A percentile compares a stretch with the other conserved stretches of the same genome.
phyloP scores from a whole-genome alignment of 306 rosid genomes.

The Benincasa hispida region DNA sequence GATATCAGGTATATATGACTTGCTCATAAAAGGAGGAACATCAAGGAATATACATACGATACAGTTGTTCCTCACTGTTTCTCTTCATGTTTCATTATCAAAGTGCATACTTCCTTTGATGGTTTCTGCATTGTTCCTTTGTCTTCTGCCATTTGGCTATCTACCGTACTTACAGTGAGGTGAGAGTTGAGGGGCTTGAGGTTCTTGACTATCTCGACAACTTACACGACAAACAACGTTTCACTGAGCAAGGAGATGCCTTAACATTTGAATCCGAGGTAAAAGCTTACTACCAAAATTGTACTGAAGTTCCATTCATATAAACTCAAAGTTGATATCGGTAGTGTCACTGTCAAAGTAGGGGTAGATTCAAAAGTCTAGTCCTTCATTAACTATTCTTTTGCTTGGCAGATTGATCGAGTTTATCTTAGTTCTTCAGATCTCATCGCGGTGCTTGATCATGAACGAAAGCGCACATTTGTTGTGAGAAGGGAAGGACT shows the following conservation, averaged over 20 bases:
- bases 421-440: slow-evolving; percentile 48
- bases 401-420: slow-evolving; percentile 59
- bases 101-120: not conserved
- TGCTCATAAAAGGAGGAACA: not conserved
- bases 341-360: not conserved
- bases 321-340: not conserved
- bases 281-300: not conserved
- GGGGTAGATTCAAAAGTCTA: not conserved
- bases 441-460: slow-evolving; percentile 66
- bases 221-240: slow-evolving; percentile 46
- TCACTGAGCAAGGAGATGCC: slow-evolving; percentile 89
- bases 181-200: slow-evolving; percentile 89
- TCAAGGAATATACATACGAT: not conserved
- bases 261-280: slow-evolving; percentile 95
- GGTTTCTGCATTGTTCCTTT: not conserved
- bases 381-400: not conserved
- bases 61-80: not conserved
- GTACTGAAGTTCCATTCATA: not conserved
- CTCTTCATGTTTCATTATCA: not conserved
- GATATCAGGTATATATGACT: slow-evolving; percentile 50
- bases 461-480: slow-evolving; percentile 63
- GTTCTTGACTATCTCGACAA: slow-evolving; percentile 80
- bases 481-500: slow-evolving; percentile 61
- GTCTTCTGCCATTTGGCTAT: not conserved
- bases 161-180: slow-evolving; percentile 44